Evolutionary conservation across 768 basidiomycete species (phyloP), one percentile per base, ranked within the genome.

Genomic region (Termitomyces sp.): DNA sequence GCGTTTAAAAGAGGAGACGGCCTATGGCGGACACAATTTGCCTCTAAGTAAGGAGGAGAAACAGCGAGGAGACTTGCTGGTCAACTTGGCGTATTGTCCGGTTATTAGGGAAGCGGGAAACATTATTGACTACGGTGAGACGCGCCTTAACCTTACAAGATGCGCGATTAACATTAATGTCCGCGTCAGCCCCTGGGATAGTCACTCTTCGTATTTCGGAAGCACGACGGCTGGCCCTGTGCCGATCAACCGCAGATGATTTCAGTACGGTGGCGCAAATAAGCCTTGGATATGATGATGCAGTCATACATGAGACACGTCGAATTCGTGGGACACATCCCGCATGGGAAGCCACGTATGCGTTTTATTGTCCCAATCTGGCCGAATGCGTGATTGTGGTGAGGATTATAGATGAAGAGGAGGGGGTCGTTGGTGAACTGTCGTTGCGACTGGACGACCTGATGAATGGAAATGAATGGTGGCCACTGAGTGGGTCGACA

Each of bases 401-500:
- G 36, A 56, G 47, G 32, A 46, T 60, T 5, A 16, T 57, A 5
- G 56, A 60, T 36, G 53, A 27, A 6, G 27, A 29, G 12, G 52
- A 55, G 5, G 43, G 16, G 3, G 32, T 52, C 2, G 49, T 60
- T 3, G 61, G 61, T 22, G 55, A 60, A 37, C 37, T 62, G 9
- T 62, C 44, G 18, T n/a, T 62, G 52, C 6, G 41, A 7, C 43
- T 62, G 12, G 58, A 60, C 16, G 61, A 62, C 43, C 22, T 62
- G 32, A 31, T 58, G 43, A 53, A 62, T 8, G 59, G 61, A 32
- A 60, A 60, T 3, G 56, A 62, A 46, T 62, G 61, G 61, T 62
- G 61, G 61, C 61, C 61, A 22, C 32, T 62, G 56, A 60, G 59
- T 32, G 53, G 61, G 4, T 57, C 59, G 27, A 12, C 22, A n/a